These are phyloP conservation scores for Daedaleopsis sinensis DNA, from an alignment of 768 basidiomycete species.

Conservation along the genomic window DNA sequence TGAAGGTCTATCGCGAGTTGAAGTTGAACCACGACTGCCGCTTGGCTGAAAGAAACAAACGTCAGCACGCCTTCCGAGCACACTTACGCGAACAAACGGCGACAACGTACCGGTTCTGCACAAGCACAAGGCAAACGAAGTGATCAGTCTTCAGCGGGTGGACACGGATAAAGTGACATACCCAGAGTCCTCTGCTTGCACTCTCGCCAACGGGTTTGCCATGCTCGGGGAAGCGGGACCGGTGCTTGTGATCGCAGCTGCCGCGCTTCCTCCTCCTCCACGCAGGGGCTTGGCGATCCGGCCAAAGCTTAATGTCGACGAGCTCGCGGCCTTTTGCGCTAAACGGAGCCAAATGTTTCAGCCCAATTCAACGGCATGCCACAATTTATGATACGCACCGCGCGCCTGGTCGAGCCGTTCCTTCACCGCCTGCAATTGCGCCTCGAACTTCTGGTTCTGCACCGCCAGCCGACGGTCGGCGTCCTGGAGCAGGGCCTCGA, in stretches of 20 bases:
- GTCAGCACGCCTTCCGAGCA: conserved; percentile 17
- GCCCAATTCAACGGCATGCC: conserved; percentile 11
- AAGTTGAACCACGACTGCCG: conserved; percentile 90
- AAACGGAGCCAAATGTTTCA: conserved; percentile 26
- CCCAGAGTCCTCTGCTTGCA: conserved; percentile 81
- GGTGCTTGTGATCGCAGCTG: conserved; percentile 42
- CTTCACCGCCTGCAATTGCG: conserved; percentile 88
- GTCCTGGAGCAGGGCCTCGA: conserved; percentile 90
- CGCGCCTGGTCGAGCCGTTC: conserved; percentile 91
- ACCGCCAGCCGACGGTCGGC: conserved; percentile 90
- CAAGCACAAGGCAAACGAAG: conserved; percentile 11
- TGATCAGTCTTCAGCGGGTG: neutral
- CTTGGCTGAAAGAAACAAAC: conserved; percentile 56
- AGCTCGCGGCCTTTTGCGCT: conserved; percentile 81
- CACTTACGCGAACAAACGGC: neutral
- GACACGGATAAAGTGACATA: conserved; percentile 22
- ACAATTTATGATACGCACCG: conserved; percentile 50
- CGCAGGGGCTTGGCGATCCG: conserved; percentile 96
- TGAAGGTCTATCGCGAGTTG: conserved; percentile 58
- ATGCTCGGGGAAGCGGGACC: conserved; percentile 48
- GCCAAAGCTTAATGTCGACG: conserved; percentile 80
- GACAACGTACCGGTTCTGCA: conserved; percentile 19
- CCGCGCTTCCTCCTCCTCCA: conserved; percentile 77
- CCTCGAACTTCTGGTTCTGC: conserved; percentile 96
- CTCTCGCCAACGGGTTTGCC: conserved; percentile 65